Conservation (phyloP, 2,329 filamentous ascomycete genomes). For the Calonectria montana region DNA sequence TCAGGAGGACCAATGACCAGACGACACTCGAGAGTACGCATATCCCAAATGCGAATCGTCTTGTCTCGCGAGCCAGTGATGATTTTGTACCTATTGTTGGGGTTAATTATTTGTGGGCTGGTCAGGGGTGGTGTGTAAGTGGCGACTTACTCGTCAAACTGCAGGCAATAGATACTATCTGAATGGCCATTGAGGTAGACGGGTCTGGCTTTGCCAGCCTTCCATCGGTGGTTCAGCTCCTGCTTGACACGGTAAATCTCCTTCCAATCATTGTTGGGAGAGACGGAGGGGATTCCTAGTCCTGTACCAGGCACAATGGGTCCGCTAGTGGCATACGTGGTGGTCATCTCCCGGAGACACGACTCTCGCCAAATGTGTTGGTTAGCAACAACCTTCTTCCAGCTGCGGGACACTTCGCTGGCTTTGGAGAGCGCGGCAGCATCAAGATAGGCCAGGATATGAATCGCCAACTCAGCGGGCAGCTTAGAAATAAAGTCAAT, state of each 20-base stretch:
- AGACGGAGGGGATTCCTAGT: slow-evolving; percentile 65
- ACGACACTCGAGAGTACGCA: slow-evolving; percentile 86
- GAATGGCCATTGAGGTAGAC: slow-evolving; percentile 93
- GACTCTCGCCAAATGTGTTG: slow-evolving; percentile 74
- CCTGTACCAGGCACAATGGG: slow-evolving; percentile 65
- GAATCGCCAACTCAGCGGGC: slow-evolving; percentile 69
- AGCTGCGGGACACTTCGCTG: slow-evolving; percentile 61
- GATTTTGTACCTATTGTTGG: slow-evolving; percentile 78
- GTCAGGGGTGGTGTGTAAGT: not conserved
- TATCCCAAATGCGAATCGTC: slow-evolving; percentile 96
- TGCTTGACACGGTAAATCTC: slow-evolving; percentile 83
- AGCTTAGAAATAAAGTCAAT: slow-evolving; percentile 69
- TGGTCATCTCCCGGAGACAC: slow-evolving; percentile 70
- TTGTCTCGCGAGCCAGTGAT: slow-evolving; percentile 96
- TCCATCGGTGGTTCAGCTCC: slow-evolving; percentile 84
- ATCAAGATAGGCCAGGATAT: slow-evolving; percentile 68
- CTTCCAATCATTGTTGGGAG: slow-evolving; percentile 82
- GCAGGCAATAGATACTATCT: slow-evolving; percentile 97
- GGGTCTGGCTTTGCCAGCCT: slow-evolving; percentile 78
- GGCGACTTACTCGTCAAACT: slow-evolving; percentile 88
- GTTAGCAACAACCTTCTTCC: slow-evolving; percentile 60
- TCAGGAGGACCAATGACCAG: slow-evolving; percentile 86
- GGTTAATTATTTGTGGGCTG: slow-evolving; percentile 46
- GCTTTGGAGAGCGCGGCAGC: slow-evolving; percentile 61
- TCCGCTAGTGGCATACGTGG: slow-evolving; percentile 68